Percentiles rank a stretch among this genome's conserved stretches.
phyloP scores from a whole-genome alignment of 2,329 filamentous ascomycete genomes.

The Colletotrichum karsti region DNA sequence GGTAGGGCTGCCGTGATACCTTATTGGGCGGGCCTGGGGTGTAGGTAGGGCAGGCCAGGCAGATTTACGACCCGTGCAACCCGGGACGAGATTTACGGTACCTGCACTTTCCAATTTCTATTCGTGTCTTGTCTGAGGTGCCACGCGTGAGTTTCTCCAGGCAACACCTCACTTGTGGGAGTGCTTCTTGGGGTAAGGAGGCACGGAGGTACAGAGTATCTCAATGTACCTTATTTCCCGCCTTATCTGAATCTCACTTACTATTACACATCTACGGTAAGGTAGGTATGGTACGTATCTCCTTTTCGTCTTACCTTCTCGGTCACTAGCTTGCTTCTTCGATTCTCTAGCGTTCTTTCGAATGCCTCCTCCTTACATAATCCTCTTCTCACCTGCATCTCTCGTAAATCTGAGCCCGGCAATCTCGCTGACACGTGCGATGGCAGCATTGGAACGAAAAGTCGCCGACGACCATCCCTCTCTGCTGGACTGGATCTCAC shows the following conservation, averaged over 20 bases:
- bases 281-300: too few relatives aligned
- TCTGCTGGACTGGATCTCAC: not conserved
- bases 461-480: not conserved
- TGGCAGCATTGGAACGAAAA: conserved; percentile 9
- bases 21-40: not conserved
- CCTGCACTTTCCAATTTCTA: not conserved
- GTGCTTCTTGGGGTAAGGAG: too few relatives aligned
- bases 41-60: not conserved
- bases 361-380: conserved; percentile 2
- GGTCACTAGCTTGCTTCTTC: not conserved
- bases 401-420: conserved; percentile 22
- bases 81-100: conserved; percentile 14
- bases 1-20: not conserved
- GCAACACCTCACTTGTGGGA: too few relatives aligned
- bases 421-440: conserved; percentile 21
- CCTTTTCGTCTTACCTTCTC: not conserved
- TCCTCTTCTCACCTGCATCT: conserved; percentile 8
- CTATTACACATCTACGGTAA: too few relatives aligned
- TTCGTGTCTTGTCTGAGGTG: not conserved
- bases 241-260: too few relatives aligned
- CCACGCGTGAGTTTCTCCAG: too few relatives aligned
- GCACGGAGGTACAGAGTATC: too few relatives aligned
- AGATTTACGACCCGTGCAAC: conserved; percentile 13
- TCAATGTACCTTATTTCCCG: too few relatives aligned
- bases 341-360: not conserved